A percentile compares a stretch with the other conserved stretches of the same genome.
These are phyloP conservation scores for Macadamia tetraphylla DNA, from an alignment of 164 flowering plant genomes.

Conservation along the genomic window DNA sequence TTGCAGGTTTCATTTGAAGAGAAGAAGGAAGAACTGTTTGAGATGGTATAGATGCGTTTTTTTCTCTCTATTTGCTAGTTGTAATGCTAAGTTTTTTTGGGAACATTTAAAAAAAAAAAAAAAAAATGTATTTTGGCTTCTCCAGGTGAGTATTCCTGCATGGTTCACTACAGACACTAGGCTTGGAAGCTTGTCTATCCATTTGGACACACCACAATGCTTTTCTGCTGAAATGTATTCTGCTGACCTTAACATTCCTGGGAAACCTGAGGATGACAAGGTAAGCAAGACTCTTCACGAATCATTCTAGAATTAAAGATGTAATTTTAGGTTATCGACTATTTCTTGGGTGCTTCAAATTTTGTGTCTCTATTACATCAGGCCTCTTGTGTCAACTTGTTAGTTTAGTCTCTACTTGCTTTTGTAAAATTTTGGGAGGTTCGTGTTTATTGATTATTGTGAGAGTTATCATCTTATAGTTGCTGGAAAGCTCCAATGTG, in stretches of 20 bases:
- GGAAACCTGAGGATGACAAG: constrained; percentile 94
- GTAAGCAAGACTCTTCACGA: constrained; percentile 22
- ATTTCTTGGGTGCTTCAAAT: too few species aligned
- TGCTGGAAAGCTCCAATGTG: too few species aligned
- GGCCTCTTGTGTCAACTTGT: too few species aligned
- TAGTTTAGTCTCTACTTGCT: too few species aligned
- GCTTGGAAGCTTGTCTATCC: constrained; percentile 91
- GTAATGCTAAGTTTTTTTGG: not conserved
- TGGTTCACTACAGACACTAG: constrained; percentile 93
- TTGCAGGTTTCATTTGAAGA: constrained; percentile 84
- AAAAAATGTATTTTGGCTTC: constrained; percentile 4
- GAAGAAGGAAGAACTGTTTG: constrained; percentile 87
- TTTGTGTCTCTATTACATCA: too few species aligned
- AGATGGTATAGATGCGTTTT: constrained; percentile 54
- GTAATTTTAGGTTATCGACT: too few species aligned
- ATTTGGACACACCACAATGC: constrained; percentile 98
- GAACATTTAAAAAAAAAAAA: too few species aligned
- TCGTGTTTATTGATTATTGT: too few species aligned
- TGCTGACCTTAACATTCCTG: constrained; percentile 71
- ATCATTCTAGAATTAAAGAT: too few species aligned
- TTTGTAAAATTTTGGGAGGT: too few species aligned
- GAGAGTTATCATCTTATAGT: too few species aligned
- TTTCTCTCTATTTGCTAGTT: not conserved
- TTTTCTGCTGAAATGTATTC: constrained; percentile 99
- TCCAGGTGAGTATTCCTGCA: constrained; percentile 95